Evolutionary conservation across 768 basidiomycete species (phyloP).

Genomic region (Lactifluus piperatus): DNA sequence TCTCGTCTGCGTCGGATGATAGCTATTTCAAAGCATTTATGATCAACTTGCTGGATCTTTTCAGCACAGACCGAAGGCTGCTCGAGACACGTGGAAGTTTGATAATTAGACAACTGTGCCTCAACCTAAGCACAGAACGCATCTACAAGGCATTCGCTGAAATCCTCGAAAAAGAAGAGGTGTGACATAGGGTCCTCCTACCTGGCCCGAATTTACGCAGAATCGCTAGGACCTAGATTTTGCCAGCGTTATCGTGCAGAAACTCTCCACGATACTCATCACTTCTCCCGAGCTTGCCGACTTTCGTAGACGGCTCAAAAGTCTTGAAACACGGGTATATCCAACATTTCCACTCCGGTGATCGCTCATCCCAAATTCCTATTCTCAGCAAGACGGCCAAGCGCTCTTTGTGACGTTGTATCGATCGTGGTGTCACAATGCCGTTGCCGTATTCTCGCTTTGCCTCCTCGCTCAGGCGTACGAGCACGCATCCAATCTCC

Average conservation of each 20-base stretch:
- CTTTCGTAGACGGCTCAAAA: constrained; percentile 88
- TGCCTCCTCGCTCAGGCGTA: constrained; percentile 97
- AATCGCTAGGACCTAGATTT: constrained; percentile 82
- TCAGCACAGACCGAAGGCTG: constrained; percentile 87
- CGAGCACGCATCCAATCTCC: constrained; percentile 93
- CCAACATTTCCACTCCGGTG: neutral
- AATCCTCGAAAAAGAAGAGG: constrained; percentile 97
- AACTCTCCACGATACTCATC: constrained; percentile 92
- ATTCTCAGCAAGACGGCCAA: constrained; percentile 84
- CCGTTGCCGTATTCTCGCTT: constrained; percentile 91
- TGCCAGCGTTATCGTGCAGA: constrained; percentile 95
- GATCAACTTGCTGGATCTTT: constrained; percentile 88
- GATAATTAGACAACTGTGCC: constrained; percentile 90
- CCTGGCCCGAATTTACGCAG: neutral
- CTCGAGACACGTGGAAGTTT: constrained; percentile 89
- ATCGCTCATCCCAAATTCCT: neutral
- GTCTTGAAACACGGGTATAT: constrained; percentile 81
- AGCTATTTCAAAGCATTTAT: constrained; percentile 94
- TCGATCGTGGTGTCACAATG: constrained; percentile 97
- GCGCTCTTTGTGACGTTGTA: constrained; percentile 90
- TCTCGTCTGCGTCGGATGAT: constrained; percentile 92
- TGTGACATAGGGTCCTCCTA: constrained; percentile 25
- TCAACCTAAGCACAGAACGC: constrained; percentile 89
- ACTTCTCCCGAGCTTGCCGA: constrained; percentile 95
- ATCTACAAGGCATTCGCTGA: constrained; percentile 96